A percentile compares a stretch with the other conserved stretches of the same genome.
phyloP scores from a whole-genome alignment of 1,139 yeast species.

The Geotrichum histeridarum region DNA sequence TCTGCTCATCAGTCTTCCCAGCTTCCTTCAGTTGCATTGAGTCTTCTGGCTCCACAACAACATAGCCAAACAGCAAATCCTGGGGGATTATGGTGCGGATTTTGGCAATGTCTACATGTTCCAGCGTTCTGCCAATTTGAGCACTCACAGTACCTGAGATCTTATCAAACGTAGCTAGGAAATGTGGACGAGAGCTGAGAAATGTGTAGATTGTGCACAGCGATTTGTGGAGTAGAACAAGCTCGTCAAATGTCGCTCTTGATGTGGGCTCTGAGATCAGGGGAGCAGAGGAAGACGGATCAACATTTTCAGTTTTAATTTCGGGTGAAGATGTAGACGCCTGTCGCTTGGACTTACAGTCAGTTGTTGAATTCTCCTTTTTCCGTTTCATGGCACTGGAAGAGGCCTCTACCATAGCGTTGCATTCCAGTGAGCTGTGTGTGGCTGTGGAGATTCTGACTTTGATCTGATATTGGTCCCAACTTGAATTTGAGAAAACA shows the following conservation, averaged over 20 bases:
- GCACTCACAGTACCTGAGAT: slow-evolving; percentile 47
- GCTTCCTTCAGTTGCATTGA: slow-evolving; percentile 31
- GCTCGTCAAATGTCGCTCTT: neutral
- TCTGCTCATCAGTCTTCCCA: slow-evolving; percentile 38
- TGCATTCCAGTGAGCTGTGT: no score
- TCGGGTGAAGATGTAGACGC: neutral
- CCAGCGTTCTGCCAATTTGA: slow-evolving; percentile 28
- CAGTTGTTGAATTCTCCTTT: no score
- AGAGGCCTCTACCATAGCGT: no score
- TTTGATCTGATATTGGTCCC: no score
- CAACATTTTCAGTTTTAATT: neutral
- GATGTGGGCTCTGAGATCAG: neutral
- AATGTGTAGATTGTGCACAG: slow-evolving; percentile 50
- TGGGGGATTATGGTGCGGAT: slow-evolving; percentile 61
- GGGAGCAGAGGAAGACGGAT: neutral
- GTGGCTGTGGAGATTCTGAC: no score
- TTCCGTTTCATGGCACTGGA: no score
- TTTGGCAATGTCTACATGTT: slow-evolving; percentile 54
- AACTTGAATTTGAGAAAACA: no score
- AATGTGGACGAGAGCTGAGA: slow-evolving; percentile 50
- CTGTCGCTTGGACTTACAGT: no score
- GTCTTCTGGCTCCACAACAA: slow-evolving; percentile 38
- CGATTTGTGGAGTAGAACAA: slow-evolving; percentile 19
- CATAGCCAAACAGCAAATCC: slow-evolving; percentile 65
- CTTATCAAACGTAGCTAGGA: slow-evolving; percentile 50